These are phyloP conservation scores for Benincasa hispida DNA, from an alignment of 306 rosid species.

Conservation along the genomic window DNA sequence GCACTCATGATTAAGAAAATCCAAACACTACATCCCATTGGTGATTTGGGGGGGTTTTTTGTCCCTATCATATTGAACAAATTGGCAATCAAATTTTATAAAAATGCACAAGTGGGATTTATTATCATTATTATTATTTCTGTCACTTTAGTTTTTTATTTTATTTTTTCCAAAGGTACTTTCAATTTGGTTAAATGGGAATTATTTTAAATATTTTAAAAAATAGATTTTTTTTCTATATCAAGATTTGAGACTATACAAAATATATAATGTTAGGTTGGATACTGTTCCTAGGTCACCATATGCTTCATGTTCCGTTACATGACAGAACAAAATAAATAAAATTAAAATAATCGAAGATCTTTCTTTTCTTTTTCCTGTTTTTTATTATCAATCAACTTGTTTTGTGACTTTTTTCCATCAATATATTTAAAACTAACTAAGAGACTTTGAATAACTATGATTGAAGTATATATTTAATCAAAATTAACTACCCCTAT, in stretches of 20 bases:
- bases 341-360: neutral
- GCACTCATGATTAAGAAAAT: constrained; percentile 1
- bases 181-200: too few species aligned
- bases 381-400: neutral
- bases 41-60: neutral
- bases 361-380: neutral
- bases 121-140: neutral
- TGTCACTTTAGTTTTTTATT: neutral
- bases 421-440: neutral
- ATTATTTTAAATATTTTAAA: neutral
- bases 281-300: constrained; percentile 6
- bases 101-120: constrained; percentile 3
- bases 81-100: neutral
- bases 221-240: neutral
- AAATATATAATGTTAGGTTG: neutral
- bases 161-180: too few species aligned
- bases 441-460: neutral
- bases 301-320: neutral
- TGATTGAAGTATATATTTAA: neutral
- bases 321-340: neutral
- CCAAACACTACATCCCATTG: constrained; percentile 6
- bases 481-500: too few species aligned
- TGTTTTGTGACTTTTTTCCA: neutral
- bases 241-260: neutral
- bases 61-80: neutral